A percentile compares a stretch with the other conserved stretches of the same genome.
Evolutionary conservation across 2,329 filamentous ascomycete genomes (phyloP).

Genomic region (Penicillium sumatraense): DNA sequence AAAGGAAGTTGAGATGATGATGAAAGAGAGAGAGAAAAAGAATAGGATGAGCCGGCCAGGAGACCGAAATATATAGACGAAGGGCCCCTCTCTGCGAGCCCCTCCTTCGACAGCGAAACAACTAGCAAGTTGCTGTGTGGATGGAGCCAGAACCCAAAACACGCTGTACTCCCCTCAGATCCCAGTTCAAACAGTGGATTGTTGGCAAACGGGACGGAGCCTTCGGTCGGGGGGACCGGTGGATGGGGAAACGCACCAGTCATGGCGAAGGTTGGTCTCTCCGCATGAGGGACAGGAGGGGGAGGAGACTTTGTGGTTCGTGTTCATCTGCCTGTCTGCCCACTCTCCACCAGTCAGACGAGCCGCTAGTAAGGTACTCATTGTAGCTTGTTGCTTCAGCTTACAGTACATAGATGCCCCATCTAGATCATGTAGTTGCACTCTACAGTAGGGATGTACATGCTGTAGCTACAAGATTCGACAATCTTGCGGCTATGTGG

Average conservation of each 20-base stretch:
- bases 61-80: slow-evolving; percentile 11
- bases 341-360: background rate
- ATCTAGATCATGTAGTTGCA: too few relatives aligned
- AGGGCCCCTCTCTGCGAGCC: slow-evolving; percentile 8
- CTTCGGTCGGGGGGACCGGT: slow-evolving; percentile 9
- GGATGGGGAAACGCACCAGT: slow-evolving; percentile 19
- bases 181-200: background rate
- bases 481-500: background rate
- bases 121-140: background rate
- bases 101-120: slow-evolving; percentile 5
- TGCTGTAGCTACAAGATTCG: background rate
- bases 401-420: background rate
- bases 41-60: background rate
- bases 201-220: background rate
- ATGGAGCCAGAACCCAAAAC: slow-evolving; percentile 18
- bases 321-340: slow-evolving; percentile 5
- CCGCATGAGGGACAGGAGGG: slow-evolving; percentile 27
- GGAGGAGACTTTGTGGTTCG: slow-evolving; percentile 13
- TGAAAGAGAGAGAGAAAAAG: background rate
- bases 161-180: slow-evolving; percentile 14
- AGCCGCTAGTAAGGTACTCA: slow-evolving; percentile 2
- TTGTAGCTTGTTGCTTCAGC: background rate
- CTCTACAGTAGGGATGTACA: background rate
- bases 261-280: slow-evolving; percentile 12
- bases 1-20: slow-evolving; percentile 7